These are phyloP conservation scores for Phytophthora vignae DNA, from an alignment of 352 stramenopile genomes.

Conservation along the genomic window DNA sequence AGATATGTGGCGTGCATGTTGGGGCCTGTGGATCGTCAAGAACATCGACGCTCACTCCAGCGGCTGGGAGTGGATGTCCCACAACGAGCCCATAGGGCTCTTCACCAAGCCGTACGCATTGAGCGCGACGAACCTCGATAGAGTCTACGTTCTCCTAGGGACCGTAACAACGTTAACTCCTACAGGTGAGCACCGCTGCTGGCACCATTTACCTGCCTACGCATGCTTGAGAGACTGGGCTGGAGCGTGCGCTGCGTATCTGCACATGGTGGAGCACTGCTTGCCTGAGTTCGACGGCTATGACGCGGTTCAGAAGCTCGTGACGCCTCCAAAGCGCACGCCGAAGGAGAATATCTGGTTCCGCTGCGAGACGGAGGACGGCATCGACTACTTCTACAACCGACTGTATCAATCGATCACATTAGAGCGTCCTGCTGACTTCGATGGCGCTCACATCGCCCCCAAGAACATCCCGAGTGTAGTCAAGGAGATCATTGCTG, in stretches of 20 bases:
- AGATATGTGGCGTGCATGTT: conserved; percentile 54
- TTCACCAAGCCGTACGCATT: conserved; percentile 81
- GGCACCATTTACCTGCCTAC: conserved; percentile 69
- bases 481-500: conserved; percentile 57
- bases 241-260: conserved; percentile 51
- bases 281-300: conserved; percentile 52
- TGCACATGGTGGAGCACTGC: conserved; percentile 68
- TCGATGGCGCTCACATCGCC: conserved; percentile 51
- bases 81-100: conserved; percentile 68
- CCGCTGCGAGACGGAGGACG: conserved; percentile 48
- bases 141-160: conserved; percentile 43
- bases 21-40: conserved; percentile 80
- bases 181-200: conserved; percentile 47
- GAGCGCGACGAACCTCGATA: conserved; percentile 45
- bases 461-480: conserved; percentile 52
- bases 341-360: conserved; percentile 75
- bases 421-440: conserved; percentile 55
- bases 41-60: conserved; percentile 74
- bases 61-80: conserved; percentile 71
- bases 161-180: conserved; percentile 22
- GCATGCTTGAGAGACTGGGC: conserved; percentile 58
- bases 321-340: conserved; percentile 56
- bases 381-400: conserved; percentile 74
- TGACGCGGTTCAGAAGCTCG: conserved; percentile 50
- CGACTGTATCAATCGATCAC: conserved; percentile 53